These are phyloP conservation scores for Hirsutella rhossiliensis DNA, from an alignment of 2,329 filamentous ascomycete species.

Conservation along the genomic window DNA sequence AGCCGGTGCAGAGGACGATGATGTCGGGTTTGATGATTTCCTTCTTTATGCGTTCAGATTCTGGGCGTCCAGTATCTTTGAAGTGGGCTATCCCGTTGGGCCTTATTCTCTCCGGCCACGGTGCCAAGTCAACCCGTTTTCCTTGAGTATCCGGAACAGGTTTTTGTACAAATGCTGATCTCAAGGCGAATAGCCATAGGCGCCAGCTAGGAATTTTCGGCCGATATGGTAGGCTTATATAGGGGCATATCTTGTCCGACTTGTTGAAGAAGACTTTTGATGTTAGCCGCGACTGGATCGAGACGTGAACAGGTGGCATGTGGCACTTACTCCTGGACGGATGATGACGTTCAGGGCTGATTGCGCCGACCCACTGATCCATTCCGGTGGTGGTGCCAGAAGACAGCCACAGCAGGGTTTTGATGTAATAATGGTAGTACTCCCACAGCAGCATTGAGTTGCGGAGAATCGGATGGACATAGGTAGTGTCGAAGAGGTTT, in stretches of 20 bases:
- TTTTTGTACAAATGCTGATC: conserved; percentile 21
- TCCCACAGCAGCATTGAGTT: conserved; percentile 24
- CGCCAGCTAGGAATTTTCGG: conserved; percentile 9
- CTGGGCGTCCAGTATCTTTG: conserved; percentile 14
- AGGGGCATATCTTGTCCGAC: conserved; percentile 22
- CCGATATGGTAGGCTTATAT: conserved; percentile 21
- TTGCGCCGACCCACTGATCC: conserved; percentile 29
- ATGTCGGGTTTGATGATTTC: conserved; percentile 25
- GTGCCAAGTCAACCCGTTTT: conserved; percentile 26
- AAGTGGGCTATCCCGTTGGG: conserved; percentile 21
- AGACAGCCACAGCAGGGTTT: conserved; percentile 15
- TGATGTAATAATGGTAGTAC: conserved; percentile 28
- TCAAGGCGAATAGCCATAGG: conserved; percentile 12
- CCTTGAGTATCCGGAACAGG: conserved; percentile 20
- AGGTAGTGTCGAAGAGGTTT: conserved; percentile 33
- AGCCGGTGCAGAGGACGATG: conserved; percentile 31
- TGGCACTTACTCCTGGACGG: conserved; percentile 9
- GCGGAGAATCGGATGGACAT: conserved; percentile 27
- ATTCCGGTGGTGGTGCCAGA: conserved; percentile 26
- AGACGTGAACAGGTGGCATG: too few relatives aligned
- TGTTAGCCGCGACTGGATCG: too few relatives aligned
- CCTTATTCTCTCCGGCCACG: conserved; percentile 26
- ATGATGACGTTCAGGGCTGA: conserved; percentile 19
- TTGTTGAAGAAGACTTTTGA: conserved; percentile 27
- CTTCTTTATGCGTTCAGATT: conserved; percentile 16